Evolutionary conservation across 2,329 filamentous ascomycete species (phyloP), one percentile per base, ranked within the genome.

Genomic region (Cladophialophora immunda): DNA sequence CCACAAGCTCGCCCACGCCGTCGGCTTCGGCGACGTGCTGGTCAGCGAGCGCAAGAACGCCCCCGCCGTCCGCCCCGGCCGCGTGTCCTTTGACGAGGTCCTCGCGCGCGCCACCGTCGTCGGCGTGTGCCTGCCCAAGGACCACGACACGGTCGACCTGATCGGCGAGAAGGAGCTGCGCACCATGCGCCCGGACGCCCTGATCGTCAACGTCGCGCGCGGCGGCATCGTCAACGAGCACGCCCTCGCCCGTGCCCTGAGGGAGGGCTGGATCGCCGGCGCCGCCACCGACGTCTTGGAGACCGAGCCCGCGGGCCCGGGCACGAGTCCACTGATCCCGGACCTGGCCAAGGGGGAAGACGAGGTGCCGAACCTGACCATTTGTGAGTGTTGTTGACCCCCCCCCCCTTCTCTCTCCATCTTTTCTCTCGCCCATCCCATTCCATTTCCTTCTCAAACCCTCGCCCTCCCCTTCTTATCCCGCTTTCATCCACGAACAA

Each of bases 261-360:
- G 77, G 54, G 75, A 81, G n/a, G 76, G 76, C 17, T 74, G 74
- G 66, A 83, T 85, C 53, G 68, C 81, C 3, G 84, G 84, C 1
- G 83, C 83, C 54, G 84, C 81, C 15, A 81, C 81, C 1, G 84
- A 86, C 74, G 84, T 86, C 7, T 83, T 84, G 61, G 73, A 76
- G 50, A 76, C 76, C 27, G 84, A 86, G 70, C 84, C 84, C 19
- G 79, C 77, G 3, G 80, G 77, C 0, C 79, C 77, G 45, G 76
- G 79, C 15, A 81, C 79, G 25, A 81, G 78, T 5, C 78, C 80
- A 0, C 73, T 86, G 54, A 71, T 85, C 27, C 72, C 76, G 6
- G 76, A 81, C n/a, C 8, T 65, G 22, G 52, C 60, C 6, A 70
- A 69, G n/a, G 65, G 67, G 6, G 81, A 82, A 19, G 76, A 76